Base-by-base conservation (phyloP, 331 rosid species). In the Acacia concinna region DNA sequence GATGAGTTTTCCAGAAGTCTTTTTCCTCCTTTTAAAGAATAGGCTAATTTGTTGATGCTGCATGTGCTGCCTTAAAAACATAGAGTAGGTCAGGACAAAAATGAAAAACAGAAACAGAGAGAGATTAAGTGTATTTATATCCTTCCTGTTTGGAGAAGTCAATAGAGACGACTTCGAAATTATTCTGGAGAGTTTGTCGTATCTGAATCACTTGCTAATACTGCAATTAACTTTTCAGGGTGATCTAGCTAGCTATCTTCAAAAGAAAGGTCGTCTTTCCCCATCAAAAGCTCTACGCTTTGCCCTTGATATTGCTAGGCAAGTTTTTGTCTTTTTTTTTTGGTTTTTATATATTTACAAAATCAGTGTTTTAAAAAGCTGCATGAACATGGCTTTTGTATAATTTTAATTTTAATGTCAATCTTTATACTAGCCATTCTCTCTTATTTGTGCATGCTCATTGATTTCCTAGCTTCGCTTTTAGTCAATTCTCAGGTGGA, bases 281-380 rank as follows among this genome's bases (percentile, higher is more conserved):
- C 97, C 91, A 68, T 90, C 93, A 64, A 96, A 91, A 91, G 91
- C 84, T 80, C 84, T 96, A 74, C 90, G 92, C 78, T 91, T 96
- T 74, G 86, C 97, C 68, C 93, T 93, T 71, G 99, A 96, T 80
- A 85, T 96, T 75, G 98, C 98, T 47, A 93, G 99, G 99, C 93
- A 86, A 84, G 97, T 89, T 78, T 56, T n/a, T 28, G 62, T 74
- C 78, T 9, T 9, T 21, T 9, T 68, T 81, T 54, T 4, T n/a
- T n/a, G n/a, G n/a, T n/a, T n/a, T n/a, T n/a, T n/a, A n/a, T n/a
- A n/a, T n/a, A 1, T 8, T 80, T 78, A 66, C 83, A 37, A 71
- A 82, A 77, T 76, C 35, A 74, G 23, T 60, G 37, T 81, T 56
- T 66, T 43, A 0, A 31, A 60, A 60, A 20, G 43, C 54, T 83